Conservation (phyloP, 192 early-diverging fungal genomes). For the Irineochytrium annulatum region DNA sequence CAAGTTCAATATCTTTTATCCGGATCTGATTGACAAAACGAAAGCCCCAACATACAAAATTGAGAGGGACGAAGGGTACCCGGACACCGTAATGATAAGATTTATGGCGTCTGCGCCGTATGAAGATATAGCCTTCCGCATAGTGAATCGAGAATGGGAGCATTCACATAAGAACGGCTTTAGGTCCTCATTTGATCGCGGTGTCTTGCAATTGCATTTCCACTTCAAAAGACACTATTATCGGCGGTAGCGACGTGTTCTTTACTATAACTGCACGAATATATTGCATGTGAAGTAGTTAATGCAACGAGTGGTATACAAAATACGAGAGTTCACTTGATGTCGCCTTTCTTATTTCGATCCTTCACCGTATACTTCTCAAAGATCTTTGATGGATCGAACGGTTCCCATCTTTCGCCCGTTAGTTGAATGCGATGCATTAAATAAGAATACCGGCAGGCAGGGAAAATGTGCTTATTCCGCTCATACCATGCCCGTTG, state of each 20-base stretch:
- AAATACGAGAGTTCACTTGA: too few relatives aligned
- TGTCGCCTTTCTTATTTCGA: constrained; percentile 42
- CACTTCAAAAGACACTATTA: too few relatives aligned
- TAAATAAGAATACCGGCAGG: too few relatives aligned
- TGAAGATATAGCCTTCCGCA: constrained; percentile 95
- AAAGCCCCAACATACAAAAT: constrained; percentile 86
- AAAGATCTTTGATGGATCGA: constrained; percentile 77
- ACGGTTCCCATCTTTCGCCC: constrained; percentile 96
- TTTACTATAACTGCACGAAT: too few relatives aligned
- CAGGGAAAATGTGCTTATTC: constrained; percentile 95
- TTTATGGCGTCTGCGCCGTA: constrained; percentile 96
- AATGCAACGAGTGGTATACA: too few relatives aligned
- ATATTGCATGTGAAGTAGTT: too few relatives aligned
- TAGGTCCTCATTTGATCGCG: constrained; percentile 37
- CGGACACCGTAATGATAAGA: constrained; percentile 81
- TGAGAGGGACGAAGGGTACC: constrained; percentile 53
- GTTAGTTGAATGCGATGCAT: too few relatives aligned
- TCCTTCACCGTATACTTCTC: constrained; percentile 64
- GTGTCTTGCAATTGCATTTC: constrained; percentile 48
- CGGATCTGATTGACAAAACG: constrained; percentile 91
- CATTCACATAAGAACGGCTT: constrained; percentile 75
- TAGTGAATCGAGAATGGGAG: constrained; percentile 96
- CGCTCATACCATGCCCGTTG: constrained; percentile 86
- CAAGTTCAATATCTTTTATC: constrained; percentile 99
- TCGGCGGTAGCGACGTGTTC: too few relatives aligned